Base-by-base conservation (phyloP, 345 rosid genomes). In the Mallotus nudiflorus region DNA sequence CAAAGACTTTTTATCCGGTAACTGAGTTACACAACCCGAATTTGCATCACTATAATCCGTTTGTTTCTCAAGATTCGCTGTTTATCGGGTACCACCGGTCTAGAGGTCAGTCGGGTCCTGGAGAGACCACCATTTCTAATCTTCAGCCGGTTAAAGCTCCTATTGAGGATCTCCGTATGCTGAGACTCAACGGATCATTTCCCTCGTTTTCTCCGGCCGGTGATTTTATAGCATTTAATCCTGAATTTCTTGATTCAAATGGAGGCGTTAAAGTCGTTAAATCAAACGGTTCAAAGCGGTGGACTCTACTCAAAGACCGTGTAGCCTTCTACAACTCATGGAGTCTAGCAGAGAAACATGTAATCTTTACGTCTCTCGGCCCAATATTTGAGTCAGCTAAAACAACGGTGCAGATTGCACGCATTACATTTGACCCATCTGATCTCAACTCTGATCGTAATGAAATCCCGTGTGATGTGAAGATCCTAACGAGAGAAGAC, bases 11-110 rank as follows among this genome's bases (percentile, higher is more conserved):
- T 66, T 65, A 31, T 15, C 81, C 79, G 4, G 79, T 91, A 40
- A 88, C 96, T 0, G 86, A 85, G 72, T 33, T 69, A 31, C 28
- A 85, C 42, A 91, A 94, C 40, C 97, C 91, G 54, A 84, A 51
- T 65, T 77, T 82, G 67, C 95, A 94, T 69, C 95, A 91, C 46
- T 94, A 88, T 75, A 94, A 82, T 67, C 98, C 97, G 15, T 91
- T 88, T 75, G 92, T 90, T 24, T 89, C 95, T 24, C 48, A 81
- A 0, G 71, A 86, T 40, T 90, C 90, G 2, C 60, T 54, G 42
- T 66, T 70, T 49, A 9, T 94, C 55, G 96, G 95, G 25, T 90
- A 91, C 75, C 98, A 94, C 72, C 85, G 93, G 5, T 94, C 90
- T 76, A 82, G 97, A 10, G 97, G 95, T 45, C 91, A 82, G 65